phyloP scores from a whole-genome alignment of 202 grass and related monocot genomes.

The Dendrocalamus latiflorus region DNA sequence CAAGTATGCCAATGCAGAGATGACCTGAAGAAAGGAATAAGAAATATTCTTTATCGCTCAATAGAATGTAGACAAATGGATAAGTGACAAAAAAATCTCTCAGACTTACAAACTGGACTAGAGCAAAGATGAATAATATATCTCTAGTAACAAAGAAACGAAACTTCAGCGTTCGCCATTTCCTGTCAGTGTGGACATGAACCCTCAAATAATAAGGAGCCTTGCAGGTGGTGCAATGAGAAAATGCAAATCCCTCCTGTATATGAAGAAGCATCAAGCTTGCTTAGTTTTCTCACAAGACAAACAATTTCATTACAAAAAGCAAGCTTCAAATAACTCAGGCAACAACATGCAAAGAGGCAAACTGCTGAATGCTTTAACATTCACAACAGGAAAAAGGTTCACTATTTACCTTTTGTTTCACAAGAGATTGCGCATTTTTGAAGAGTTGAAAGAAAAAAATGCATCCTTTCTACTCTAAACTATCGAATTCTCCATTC shows the following conservation, averaged over 20 bases:
- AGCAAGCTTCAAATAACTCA: conserved; percentile 9
- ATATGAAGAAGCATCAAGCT: conserved; percentile 15
- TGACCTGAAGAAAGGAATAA: no score
- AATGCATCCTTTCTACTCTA: background rate
- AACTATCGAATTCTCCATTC: background rate
- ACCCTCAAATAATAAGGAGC: no score
- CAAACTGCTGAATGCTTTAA: background rate
- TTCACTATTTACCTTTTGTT: background rate
- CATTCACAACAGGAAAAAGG: background rate
- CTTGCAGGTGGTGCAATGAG: conserved; percentile 96
- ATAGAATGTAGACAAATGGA: no score
- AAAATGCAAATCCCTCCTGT: conserved; percentile 97
- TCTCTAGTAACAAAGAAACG: no score
- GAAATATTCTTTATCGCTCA: no score
- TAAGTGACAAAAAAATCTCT: no score
- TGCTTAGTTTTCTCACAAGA: conserved; percentile 13
- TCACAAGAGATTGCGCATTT: background rate
- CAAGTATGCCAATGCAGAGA: no score
- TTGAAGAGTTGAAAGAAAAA: background rate
- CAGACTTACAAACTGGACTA: no score
- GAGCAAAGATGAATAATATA: no score
- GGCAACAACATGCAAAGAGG: conserved; percentile 4
- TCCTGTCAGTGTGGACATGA: no score
- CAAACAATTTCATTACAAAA: background rate
- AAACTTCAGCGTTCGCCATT: no score